Evolutionary conservation across 495 filamentous ascomycete species (phyloP), one percentile per base, ranked within the genome.

Genomic region (Elasticomyces elasticus): DNA sequence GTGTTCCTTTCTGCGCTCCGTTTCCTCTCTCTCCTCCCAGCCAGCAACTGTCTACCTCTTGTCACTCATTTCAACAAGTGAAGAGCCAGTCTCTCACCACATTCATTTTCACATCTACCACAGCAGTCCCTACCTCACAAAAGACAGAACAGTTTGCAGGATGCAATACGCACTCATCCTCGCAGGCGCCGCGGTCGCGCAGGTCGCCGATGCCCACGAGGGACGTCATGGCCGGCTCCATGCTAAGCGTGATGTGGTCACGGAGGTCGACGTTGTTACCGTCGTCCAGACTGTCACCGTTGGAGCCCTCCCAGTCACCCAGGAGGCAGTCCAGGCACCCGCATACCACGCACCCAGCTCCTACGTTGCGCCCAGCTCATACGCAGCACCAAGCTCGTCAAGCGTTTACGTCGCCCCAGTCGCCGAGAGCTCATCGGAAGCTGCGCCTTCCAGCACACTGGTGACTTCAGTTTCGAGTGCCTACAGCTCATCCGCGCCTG

Each of bases 161-260:
- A 52, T 52, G 50, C 50, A 52, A 20, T 52, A 43, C 50, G 37
- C 50, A 13, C 50, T 52, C 11, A 25, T 52, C 24, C 35, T 52
- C 37, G 50, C 50, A 5, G 38, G 35, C 22, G 50, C 50, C 12
- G 35, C 38, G 50, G 12, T 52, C 37, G 38, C 50, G 50, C 35
- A 37, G 11, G 30, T 23, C 30, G 30, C 28, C 33, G 12, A 26
- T 15, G 35, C 35, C 37, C 50, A 52, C 13, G 38, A 44, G 4
- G 13, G 11, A 13, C 20, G 15, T 6, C 50, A 52, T 52, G 50
- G 20, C 50, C 19, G 50, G 20, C 27, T 52, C 17, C 50, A 52
- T 30, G 24, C 4, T 15, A 42, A 30, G 35, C 35, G 38, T 12
- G 33, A 13, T 1, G 31, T 30, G 5, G 40, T 28, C 27, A 47